Base-by-base conservation (phyloP, 1,139 yeast genomes). In the Blastobotrys raffinosifermentans region DNA sequence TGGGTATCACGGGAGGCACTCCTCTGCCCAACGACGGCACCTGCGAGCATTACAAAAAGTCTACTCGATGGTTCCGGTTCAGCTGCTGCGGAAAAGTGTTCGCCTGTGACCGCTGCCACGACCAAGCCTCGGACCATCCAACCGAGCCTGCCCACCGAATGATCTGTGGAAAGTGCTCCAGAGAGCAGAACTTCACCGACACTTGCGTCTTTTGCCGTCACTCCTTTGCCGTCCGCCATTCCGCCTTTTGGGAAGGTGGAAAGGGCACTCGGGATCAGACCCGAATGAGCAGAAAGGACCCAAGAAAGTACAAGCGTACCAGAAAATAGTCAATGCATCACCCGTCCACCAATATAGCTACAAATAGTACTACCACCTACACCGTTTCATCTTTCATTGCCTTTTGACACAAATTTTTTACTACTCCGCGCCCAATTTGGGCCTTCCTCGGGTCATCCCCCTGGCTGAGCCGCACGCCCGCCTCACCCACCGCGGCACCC, bases 231-330 rank as follows among this genome's bases (percentile, higher is more conserved):
- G 45, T 49, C 15, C 48, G 58, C 21, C 54, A 45, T 26, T 50
- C 67, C 4, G 63, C 66, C 10, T 67, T 66, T 47, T 66, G 71
- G 71, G 71, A 66, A 41, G 71, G 71, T 18, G 71, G 71, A 0
- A 53, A 53, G 29, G 71, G 71, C 2, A 63, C 66, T n/a, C 56
- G 71, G 15, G 68, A 66, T 40, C 58, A 53, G 21, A 47, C 49
- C 13, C 51, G 49, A 37, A 61, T 66, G 66, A 61, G 65, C 40
- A 46, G 64, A 16, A 64, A 64, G 40, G 71, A 66, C 40, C 61
- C 65, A 10, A 53, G 66, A 21, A 66, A 66, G 52, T 58, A 64
- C 47, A 63, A 63, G 43, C 52, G 60, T n/a, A n/a, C n/a, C n/a
- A n/a, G n/a, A n/a, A n/a, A n/a, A n/a, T n/a, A n/a, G n/a, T n/a